These are phyloP conservation scores for Cercospora sp. DNA, from an alignment of 2,329 filamentous ascomycete species.

Conservation along the genomic window DNA sequence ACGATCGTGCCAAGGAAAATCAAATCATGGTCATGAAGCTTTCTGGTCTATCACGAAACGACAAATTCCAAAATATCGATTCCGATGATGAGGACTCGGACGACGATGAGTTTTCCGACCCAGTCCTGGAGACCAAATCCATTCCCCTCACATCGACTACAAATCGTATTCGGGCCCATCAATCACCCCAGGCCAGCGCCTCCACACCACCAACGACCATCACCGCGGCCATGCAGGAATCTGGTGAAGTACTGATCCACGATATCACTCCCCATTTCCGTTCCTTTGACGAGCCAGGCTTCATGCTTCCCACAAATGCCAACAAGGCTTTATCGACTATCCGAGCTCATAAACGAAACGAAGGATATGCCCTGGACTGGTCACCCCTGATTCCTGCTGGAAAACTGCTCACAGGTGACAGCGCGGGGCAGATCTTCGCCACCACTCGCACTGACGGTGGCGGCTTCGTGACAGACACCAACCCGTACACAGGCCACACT, in stretches of 20 bases:
- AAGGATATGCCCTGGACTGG: conserved; percentile 98
- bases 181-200: conserved; percentile 70
- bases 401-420: conserved; percentile 88
- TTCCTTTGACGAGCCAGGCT: conserved; percentile 87
- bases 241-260: conserved; percentile 84
- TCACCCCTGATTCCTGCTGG: conserved; percentile 77
- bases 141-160: conserved; percentile 86
- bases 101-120: conserved; percentile 73
- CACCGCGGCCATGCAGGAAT: conserved; percentile 90
- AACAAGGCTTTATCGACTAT: conserved; percentile 87
- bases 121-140: conserved; percentile 87
- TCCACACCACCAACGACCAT: conserved; percentile 76
- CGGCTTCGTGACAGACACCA: conserved; percentile 82
- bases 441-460: conserved; percentile 86
- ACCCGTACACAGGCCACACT: conserved; percentile 79
- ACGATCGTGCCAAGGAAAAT: conserved; percentile 75
- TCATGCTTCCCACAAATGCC: conserved; percentile 73
- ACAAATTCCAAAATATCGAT: conserved; percentile 67
- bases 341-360: conserved; percentile 78
- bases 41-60: conserved; percentile 85
- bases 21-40: conserved; percentile 95
- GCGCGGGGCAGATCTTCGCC: conserved; percentile 82
- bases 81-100: conserved; percentile 65
- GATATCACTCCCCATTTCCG: conserved; percentile 87
- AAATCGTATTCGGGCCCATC: conserved; percentile 88